Evolutionary conservation across 164 flowering plant genomes (phyloP), one percentile per base, ranked within the genome.

Genomic region (Nelumbo lutea): DNA sequence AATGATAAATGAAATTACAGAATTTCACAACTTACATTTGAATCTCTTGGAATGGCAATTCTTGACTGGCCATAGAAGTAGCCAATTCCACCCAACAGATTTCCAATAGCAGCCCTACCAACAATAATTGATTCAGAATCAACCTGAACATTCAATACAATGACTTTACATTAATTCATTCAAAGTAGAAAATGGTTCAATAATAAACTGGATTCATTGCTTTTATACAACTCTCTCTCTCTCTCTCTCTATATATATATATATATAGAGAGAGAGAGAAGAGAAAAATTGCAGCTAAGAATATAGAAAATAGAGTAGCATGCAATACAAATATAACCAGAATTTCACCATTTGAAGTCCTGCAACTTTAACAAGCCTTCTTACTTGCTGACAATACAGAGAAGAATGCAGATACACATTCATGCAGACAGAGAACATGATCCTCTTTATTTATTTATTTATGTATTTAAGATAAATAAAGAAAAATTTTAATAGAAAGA

Each of bases 51-150:
- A 61, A 85, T 72, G 42, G 90, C 82, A 68, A 96, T 88, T 78
- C 81, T 90, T 72, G 98, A 93, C 75, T 87, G 92, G 58, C 99
- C 99, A 77, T 85, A 96, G 72, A 91, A 93, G 81, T 96, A 93
- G 61, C 99, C 99, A 79, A 96, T 87, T 68, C 98, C 97, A 64
- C 99, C 99, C 69, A 96, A 72, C 83, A 96, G 53, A 71, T 96
- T 96, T 46, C 83, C 92, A 68, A 93, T 76, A 66, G 97, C 96
- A 75, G 92, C 91, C 79, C 84, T 91, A 70, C 96, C 96, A 71
- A 87, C 96, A 68, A 27, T 45, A 27, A 72, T 38, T 3, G 90
- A 78, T 66, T 90, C 86, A n/a, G 82, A 53, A 72, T 82, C 88
- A 73, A 87, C 85, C 99, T 93, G 91, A 61, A 83, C 27, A 60